These are phyloP conservation scores for Irpex lacteus DNA, from an alignment of 1,284 basidiomycete genomes.

Conservation along the genomic window DNA sequence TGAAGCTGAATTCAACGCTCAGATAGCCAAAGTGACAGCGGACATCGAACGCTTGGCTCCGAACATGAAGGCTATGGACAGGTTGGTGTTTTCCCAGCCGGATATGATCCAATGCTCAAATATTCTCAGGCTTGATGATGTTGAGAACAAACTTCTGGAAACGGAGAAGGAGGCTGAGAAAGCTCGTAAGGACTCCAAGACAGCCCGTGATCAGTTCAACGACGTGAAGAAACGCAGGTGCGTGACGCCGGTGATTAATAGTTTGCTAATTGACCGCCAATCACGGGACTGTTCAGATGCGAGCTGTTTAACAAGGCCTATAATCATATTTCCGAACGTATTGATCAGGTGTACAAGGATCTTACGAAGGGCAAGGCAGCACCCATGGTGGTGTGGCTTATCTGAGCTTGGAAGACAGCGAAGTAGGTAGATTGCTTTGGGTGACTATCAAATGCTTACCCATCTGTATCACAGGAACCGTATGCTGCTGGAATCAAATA, in stretches of 20 bases:
- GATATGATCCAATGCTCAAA: slow-evolving; percentile 3
- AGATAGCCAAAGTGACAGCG: slow-evolving; percentile 66
- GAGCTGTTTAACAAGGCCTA: slow-evolving; percentile 97
- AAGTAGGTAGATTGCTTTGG: slow-evolving; percentile 47
- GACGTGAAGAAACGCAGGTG: slow-evolving; percentile 83
- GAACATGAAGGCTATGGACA: slow-evolving; percentile 94
- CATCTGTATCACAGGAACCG: slow-evolving; percentile 67
- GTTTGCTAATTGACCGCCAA: not conserved
- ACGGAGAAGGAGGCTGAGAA: slow-evolving; percentile 78
- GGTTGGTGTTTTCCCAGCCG: slow-evolving; percentile 38
- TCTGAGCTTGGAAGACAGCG: slow-evolving; percentile 91
- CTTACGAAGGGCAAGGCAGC: slow-evolving; percentile 92
- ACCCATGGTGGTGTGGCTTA: slow-evolving; percentile 95
- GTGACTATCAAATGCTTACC: too few species aligned
- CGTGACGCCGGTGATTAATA: not conserved
- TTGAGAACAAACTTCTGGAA: slow-evolving; percentile 74
- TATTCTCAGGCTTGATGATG: slow-evolving; percentile 77
- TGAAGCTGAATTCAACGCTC: slow-evolving; percentile 75
- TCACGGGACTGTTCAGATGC: slow-evolving; percentile 38
- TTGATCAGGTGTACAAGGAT: slow-evolving; percentile 97
- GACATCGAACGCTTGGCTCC: slow-evolving; percentile 96
- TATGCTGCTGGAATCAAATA: slow-evolving; percentile 96
- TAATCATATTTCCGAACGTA: slow-evolving; percentile 91
- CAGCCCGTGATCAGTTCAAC: slow-evolving; percentile 88
- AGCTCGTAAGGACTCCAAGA: slow-evolving; percentile 81